A percentile compares a stretch with the other conserved stretches of the same genome.
Conservation (phyloP, 768 basidiomycete genomes). For the Mycena capillaripes region DNA sequence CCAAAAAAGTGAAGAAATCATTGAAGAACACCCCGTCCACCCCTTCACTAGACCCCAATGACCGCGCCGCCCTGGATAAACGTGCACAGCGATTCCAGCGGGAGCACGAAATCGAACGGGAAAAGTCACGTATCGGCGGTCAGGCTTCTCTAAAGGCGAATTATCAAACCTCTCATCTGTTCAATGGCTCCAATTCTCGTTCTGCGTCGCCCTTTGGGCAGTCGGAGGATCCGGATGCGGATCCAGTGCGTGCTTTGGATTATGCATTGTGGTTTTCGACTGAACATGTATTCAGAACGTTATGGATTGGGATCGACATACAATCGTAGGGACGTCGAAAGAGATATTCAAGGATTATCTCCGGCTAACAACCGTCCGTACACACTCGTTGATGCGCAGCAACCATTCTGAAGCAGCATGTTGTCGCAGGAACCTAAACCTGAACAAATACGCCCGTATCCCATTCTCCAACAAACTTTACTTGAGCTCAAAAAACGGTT, state of each 20-base stretch:
- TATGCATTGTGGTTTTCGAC: not conserved
- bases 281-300: constrained; percentile 75
- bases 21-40: constrained; percentile 55
- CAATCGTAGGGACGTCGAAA: constrained; percentile 92
- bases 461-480: constrained; percentile 87
- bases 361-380: constrained; percentile 86
- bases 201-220: constrained; percentile 64
- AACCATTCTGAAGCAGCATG: constrained; percentile 6
- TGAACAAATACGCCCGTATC: constrained; percentile 91
- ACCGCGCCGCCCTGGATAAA: constrained; percentile 78
- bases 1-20: constrained; percentile 78
- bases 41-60: constrained; percentile 67
- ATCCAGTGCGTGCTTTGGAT: constrained; percentile 66
- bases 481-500: constrained; percentile 90
- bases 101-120: constrained; percentile 89
- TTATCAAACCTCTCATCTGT: constrained; percentile 67
- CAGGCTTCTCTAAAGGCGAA: constrained; percentile 59
- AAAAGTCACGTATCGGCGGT: constrained; percentile 60
- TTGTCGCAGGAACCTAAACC: constrained; percentile 90
- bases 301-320: constrained; percentile 95
- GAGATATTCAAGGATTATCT: constrained; percentile 97
- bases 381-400: not conserved
- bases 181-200: constrained; percentile 62
- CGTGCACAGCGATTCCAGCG: constrained; percentile 92
- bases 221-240: constrained; percentile 79